These are phyloP conservation scores for Kwoniella botswanensis DNA, from an alignment of 768 basidiomycete genomes.

Conservation along the genomic window DNA sequence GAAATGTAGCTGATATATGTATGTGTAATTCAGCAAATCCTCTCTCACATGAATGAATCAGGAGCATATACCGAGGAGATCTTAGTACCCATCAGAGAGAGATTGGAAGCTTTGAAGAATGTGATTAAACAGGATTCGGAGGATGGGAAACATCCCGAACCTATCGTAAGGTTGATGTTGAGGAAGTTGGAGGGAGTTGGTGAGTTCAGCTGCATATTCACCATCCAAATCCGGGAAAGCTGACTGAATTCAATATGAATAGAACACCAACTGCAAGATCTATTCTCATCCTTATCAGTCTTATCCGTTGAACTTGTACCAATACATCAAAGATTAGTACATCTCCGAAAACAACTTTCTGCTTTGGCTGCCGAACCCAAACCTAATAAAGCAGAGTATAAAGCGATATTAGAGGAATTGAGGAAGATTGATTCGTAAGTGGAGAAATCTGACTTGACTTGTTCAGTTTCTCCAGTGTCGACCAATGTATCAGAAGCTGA, in stretches of 20 bases:
- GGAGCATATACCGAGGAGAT: conserved; percentile 91
- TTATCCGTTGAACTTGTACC: conserved; percentile 89
- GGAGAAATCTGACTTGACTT: too few species aligned
- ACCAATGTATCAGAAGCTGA: too few species aligned
- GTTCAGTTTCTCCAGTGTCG: too few species aligned
- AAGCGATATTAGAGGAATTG: conserved; percentile 87
- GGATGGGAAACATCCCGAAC: conserved; percentile 78
- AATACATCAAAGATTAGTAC: conserved; percentile 85
- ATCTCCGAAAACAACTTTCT: conserved; percentile 83
- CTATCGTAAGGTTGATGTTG: conserved; percentile 85
- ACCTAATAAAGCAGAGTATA: conserved; percentile 81
- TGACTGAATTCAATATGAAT: conserved; percentile 15
- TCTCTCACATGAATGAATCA: conserved; percentile 94
- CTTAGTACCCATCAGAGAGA: conserved; percentile 81
- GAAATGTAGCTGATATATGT: not conserved
- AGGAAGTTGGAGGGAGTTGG: conserved; percentile 91
- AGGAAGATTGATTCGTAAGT: conserved; percentile 77
- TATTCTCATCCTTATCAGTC: conserved; percentile 84
- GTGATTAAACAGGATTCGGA: conserved; percentile 84
- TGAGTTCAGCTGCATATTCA: conserved; percentile 59
- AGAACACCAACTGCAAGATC: conserved; percentile 76
- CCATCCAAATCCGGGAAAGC: not conserved
- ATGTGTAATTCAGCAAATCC: conserved; percentile 71
- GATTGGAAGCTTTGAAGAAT: conserved; percentile 77
- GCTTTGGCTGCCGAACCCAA: conserved; percentile 80